Base-by-base conservation (phyloP, 768 basidiomycete species). In the Amanita muscaria region DNA sequence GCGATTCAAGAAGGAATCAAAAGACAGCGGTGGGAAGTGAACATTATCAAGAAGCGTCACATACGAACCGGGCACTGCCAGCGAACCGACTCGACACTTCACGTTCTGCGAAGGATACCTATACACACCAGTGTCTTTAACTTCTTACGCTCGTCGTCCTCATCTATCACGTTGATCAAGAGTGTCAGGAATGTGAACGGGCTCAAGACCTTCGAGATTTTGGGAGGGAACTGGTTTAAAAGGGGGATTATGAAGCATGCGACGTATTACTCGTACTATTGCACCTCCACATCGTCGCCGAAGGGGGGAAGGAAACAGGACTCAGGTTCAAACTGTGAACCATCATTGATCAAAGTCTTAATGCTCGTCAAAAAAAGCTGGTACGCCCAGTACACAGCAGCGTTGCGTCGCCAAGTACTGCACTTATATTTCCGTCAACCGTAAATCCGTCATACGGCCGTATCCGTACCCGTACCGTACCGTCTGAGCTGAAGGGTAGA, bases 71-170 rank as follows among this genome's bases (percentile, higher is more conserved):
- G 87, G 87, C n/a, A n/a, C n/a, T n/a, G n/a, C n/a, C 0, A 66
- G 76, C 24, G 87, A 87, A 1, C 86, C 87, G 6, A 67, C n/a
- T n/a, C n/a, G 87, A 24, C 87, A 90, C 54, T 68, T 80, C 42
- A 78, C 69, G 12, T 66, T 77, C 50, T 58, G 83, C 6, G 3
- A 42, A 19, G 40, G 44, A 24, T 15, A 32, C 32, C 29, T 15
- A 23, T 19, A 24, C 23, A 11, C 14, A 11, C 19, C n/a, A n/a
- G n/a, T n/a, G n/a, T n/a, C n/a, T n/a, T n/a, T n/a, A n/a, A n/a
- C n/a, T n/a, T n/a, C n/a, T n/a, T n/a, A n/a, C n/a, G n/a, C n/a
- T n/a, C n/a, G n/a, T n/a, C n/a, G n/a, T n/a, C n/a, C n/a, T n/a
- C n/a, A n/a, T n/a, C n/a, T n/a, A n/a, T n/a, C n/a, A n/a, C 73